These are phyloP conservation scores for Fusarium duplospermum DNA, from an alignment of 2,329 filamentous ascomycete species.

Conservation along the genomic window DNA sequence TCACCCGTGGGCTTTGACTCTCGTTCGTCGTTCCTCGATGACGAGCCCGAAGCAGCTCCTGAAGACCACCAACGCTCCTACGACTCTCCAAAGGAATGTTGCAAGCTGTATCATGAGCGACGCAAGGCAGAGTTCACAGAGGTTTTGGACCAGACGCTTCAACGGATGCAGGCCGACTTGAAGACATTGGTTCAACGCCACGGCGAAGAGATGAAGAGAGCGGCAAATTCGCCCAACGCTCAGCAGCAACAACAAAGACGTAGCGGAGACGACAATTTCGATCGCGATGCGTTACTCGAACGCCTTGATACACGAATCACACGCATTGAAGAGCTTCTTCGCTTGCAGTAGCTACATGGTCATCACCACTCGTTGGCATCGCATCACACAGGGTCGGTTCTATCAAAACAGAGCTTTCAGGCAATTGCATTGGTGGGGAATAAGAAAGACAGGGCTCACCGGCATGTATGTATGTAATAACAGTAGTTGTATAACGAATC, in stretches of 20 bases:
- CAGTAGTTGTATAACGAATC: neutral
- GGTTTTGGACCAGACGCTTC: neutral
- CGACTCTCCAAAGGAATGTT: neutral
- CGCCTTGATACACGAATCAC: neutral
- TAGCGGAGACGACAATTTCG: neutral
- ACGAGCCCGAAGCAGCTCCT: neutral
- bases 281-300: neutral
- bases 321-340: neutral
- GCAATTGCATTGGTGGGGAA: neutral
- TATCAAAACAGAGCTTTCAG: neutral
- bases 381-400: neutral
- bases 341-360: neutral
- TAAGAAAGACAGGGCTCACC: neutral
- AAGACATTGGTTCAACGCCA: neutral
- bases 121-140: neutral
- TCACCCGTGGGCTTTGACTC: neutral
- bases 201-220: neutral
- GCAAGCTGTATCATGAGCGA: neutral
- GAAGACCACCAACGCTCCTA: neutral
- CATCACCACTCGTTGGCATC: neutral
- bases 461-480: neutral
- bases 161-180: neutral
- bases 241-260: neutral
- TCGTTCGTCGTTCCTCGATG: neutral
- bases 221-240: neutral